These are phyloP conservation scores for Saturnispora quitensis DNA, from an alignment of 805 yeast species.

Conservation along the genomic window DNA sequence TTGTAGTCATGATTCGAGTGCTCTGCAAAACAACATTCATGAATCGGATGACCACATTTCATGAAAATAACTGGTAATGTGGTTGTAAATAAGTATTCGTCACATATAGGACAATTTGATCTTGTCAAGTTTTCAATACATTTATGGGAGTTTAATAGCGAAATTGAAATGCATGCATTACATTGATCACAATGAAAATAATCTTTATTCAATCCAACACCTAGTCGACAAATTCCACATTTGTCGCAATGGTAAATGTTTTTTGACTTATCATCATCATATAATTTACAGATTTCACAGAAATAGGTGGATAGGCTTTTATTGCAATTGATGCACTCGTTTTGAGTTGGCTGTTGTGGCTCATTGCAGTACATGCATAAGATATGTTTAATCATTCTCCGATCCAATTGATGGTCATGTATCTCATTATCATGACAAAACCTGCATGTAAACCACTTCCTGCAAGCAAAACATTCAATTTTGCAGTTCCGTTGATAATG, in stretches of 20 bases:
- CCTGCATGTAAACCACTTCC: slow-evolving; percentile 71
- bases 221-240: slow-evolving; percentile 89
- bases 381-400: slow-evolving; percentile 55
- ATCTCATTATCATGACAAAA: slow-evolving; percentile 72
- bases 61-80: slow-evolving; percentile 78
- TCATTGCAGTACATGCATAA: slow-evolving; percentile 74
- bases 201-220: slow-evolving; percentile 80
- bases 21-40: slow-evolving; percentile 73
- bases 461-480: slow-evolving; percentile 68
- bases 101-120: slow-evolving; percentile 88
- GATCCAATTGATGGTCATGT: slow-evolving; percentile 44
- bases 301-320: slow-evolving; percentile 63
- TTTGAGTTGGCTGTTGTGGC: slow-evolving; percentile 64
- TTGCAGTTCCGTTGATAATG: slow-evolving; percentile 84
- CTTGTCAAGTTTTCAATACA: slow-evolving; percentile 85
- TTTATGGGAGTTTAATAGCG: slow-evolving; percentile 63
- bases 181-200: slow-evolving; percentile 88
- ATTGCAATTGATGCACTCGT: slow-evolving; percentile 59
- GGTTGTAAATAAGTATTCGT: slow-evolving; percentile 81
- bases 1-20: slow-evolving; percentile 77
- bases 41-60: slow-evolving; percentile 93
- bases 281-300: slow-evolving; percentile 70
- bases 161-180: slow-evolving; percentile 79
- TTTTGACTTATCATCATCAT: slow-evolving; percentile 70
- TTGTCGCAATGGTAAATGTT: slow-evolving; percentile 87